Evolutionary conservation across 1,284 basidiomycete genomes (phyloP).

Genomic region (Ganoderma multipileum): DNA sequence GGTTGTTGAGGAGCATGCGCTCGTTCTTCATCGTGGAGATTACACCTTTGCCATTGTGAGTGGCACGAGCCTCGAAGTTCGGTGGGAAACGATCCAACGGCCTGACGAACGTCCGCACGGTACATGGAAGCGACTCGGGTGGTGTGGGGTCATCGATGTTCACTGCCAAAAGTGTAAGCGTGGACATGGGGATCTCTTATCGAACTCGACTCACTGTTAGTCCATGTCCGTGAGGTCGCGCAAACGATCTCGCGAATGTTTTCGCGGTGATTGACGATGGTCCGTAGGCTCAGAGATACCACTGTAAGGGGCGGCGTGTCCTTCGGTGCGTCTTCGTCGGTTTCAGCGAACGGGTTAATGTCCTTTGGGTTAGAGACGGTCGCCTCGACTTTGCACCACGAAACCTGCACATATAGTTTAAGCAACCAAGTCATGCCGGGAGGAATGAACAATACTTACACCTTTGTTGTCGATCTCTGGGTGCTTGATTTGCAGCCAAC

Average conservation of each 20-base stretch:
- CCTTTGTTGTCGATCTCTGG: conserved; percentile 78
- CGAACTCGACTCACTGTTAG: conserved; percentile 67
- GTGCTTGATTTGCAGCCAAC: conserved; percentile 91
- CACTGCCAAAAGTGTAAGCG: conserved; percentile 50
- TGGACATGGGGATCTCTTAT: background rate
- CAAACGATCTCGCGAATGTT: conserved; percentile 96
- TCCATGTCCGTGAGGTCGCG: conserved; percentile 87
- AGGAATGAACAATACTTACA: conserved; percentile 53
- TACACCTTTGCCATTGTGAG: conserved; percentile 67
- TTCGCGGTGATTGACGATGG: conserved; percentile 92
- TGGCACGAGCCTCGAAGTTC: conserved; percentile 80
- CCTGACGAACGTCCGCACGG: conserved; percentile 90
- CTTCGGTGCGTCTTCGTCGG: conserved; percentile 75
- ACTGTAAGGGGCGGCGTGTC: conserved; percentile 92
- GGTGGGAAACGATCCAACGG: conserved; percentile 91
- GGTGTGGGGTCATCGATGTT: conserved; percentile 90
- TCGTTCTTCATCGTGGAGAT: conserved; percentile 87
- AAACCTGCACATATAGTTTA: conserved; percentile 59
- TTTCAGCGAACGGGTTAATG: conserved; percentile 84
- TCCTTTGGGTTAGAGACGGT: conserved; percentile 87
- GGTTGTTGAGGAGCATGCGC: conserved; percentile 83
- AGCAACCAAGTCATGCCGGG: conserved; percentile 12
- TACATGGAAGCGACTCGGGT: conserved; percentile 85
- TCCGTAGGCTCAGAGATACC: conserved; percentile 89
- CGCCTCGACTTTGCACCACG: conserved; percentile 97